Percentiles rank a stretch among this genome's conserved stretches.
Evolutionary conservation across 169 alveolate genomes (phyloP).

Genomic region (Plasmodium yoelii): DNA sequence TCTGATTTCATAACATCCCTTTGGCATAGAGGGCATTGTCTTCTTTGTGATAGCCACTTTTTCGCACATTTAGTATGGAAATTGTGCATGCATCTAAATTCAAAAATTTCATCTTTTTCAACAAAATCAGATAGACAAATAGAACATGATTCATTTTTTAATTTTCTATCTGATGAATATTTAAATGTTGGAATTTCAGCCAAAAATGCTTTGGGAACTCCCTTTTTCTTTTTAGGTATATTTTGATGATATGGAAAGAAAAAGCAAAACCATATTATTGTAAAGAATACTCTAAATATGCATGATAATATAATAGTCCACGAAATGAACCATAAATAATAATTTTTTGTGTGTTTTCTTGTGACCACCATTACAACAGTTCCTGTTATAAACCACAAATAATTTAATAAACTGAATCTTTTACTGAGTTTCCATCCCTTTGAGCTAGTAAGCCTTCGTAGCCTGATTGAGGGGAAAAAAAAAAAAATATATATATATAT

Average conservation of each 20-base stretch:
- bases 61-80: slow-evolving; percentile 83
- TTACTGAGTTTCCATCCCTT: slow-evolving; percentile 83
- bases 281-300: slow-evolving; percentile 67
- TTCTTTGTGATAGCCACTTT: slow-evolving; percentile 81
- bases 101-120: slow-evolving; percentile 77
- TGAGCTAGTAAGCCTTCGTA: slow-evolving; percentile 78
- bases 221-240: slow-evolving; percentile 73
- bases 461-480: slow-evolving; percentile 8
- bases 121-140: slow-evolving; percentile 83
- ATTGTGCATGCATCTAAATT: slow-evolving; percentile 81
- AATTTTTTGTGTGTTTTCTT: slow-evolving; percentile 58
- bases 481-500: not conserved
- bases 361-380: slow-evolving; percentile 74
- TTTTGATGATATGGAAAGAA: slow-evolving; percentile 74
- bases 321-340: slow-evolving; percentile 68
- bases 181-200: slow-evolving; percentile 56
- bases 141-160: slow-evolving; percentile 79
- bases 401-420: slow-evolving; percentile 77
- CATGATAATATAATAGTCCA: slow-evolving; percentile 74
- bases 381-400: slow-evolving; percentile 83
- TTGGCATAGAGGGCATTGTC: slow-evolving; percentile 83
- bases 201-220: slow-evolving; percentile 51
- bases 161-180: slow-evolving; percentile 57
- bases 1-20: slow-evolving; percentile 65
- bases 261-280: slow-evolving; percentile 72